Evolutionary conservation across 2,329 filamentous ascomycete genomes (phyloP).

Genomic region (Botryotinia calthae): DNA sequence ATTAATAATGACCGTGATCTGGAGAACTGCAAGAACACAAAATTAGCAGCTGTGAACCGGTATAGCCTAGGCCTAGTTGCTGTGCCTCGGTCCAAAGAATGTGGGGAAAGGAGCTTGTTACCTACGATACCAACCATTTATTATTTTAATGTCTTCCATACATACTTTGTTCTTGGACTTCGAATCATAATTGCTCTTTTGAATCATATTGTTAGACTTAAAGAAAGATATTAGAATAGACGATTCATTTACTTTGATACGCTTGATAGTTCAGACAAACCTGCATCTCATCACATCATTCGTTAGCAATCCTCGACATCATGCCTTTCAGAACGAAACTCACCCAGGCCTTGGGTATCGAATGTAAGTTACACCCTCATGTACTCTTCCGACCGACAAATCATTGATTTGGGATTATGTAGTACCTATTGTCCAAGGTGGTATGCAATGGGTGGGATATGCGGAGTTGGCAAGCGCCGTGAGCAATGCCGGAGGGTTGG

Average conservation of each 20-base stretch:
- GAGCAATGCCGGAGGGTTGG: constrained; percentile 77
- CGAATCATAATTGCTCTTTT: constrained; percentile 10
- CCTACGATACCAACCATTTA: not conserved
- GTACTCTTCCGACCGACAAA: not conserved
- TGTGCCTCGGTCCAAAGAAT: constrained; percentile 19
- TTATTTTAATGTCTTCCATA: not conserved
- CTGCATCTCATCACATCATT: not conserved
- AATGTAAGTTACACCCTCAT: constrained; percentile 30
- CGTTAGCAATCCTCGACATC: constrained; percentile 16
- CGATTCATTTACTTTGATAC: not conserved
- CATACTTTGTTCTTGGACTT: not conserved
- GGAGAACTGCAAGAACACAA: not conserved
- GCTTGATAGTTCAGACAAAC: not conserved
- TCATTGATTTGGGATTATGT: constrained; percentile 17
- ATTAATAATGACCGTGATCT: not conserved
- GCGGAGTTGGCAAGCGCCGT: constrained; percentile 75
- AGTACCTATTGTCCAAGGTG: constrained; percentile 82
- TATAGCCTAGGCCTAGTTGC: not conserved
- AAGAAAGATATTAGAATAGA: constrained; percentile 24
- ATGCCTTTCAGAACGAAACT: constrained; percentile 44
- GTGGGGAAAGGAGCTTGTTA: constrained; percentile 19
- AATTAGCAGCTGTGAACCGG: not conserved
- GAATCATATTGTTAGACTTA: constrained; percentile 1
- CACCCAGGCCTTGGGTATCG: constrained; percentile 44
- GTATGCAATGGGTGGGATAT: constrained; percentile 84